Base-by-base conservation (phyloP, 2,329 filamentous ascomycete genomes). In the Amesomyces nigricolor region DNA sequence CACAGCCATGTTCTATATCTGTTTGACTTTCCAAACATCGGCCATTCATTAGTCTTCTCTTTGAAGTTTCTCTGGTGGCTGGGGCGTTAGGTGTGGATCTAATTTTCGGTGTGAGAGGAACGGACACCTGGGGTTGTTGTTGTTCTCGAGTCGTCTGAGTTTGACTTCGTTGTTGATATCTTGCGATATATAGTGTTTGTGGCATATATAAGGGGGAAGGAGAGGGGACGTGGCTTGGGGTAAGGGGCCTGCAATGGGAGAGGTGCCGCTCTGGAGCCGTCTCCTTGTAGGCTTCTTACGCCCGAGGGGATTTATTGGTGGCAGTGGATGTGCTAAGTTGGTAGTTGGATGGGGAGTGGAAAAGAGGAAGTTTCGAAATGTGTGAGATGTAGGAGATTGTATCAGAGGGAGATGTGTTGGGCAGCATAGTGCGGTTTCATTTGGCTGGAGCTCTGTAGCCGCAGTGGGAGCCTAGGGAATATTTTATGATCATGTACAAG, bases 51-150 rank as follows among this genome's bases (percentile, higher is more conserved):
- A 30, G 22, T 35, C 14, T 51, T 40, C 29, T 57, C 44, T 7
- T 49, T 55, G 22, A 16, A 30, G 42, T 22, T 52, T 53, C 35
- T 14, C 16, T 19, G 17, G 2, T 19, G 17, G 17, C 17, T 19
- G 17, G 17, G 58, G 56, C 51, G 48, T 53, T 55, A 14, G 37
- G 17, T 2, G 17, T 19, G 17, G 32, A 53, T 39, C 44, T 58
- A 58, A 54, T 60, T 47, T 43, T 44, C 19, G 19, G 9, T 38
- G 46, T 19, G 17, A 19, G 17, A 19, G 17, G 17, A 19, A 19
- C 17, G 17, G 3, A 19, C 17, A 19, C 17, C 17, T 19, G 17
- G 17, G 17, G 17, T 10, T 43, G 10, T 37, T 38, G 11, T 42
- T 38, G 11, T 54, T 47, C 46, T 39, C 37, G 5, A 32, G 38